Conservation (phyloP, 2,329 filamentous ascomycete genomes). For the Fusarium praegraminearum region DNA sequence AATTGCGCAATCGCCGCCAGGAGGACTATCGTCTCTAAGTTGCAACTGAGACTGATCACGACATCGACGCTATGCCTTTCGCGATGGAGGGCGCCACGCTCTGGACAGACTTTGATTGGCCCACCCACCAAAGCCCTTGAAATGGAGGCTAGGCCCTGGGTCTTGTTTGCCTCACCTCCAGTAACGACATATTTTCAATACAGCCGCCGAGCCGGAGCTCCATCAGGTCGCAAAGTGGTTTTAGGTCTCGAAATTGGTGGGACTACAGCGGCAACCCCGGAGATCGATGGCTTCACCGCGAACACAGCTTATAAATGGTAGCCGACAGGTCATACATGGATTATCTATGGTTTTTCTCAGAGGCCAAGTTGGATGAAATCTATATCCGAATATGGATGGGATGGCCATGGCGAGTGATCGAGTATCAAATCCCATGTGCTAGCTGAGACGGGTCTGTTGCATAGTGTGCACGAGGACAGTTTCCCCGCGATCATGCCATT, state of each 20-base stretch:
- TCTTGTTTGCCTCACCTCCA: slow-evolving; percentile 44
- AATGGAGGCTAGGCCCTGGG: slow-evolving; percentile 42
- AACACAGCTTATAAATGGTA: slow-evolving; percentile 30
- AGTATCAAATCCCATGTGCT: background rate
- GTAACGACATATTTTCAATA: slow-evolving; percentile 35
- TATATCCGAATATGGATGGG: slow-evolving; percentile 23
- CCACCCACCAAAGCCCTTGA: slow-evolving; percentile 33
- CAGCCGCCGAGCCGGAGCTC: slow-evolving; percentile 47
- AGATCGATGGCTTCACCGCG: slow-evolving; percentile 7
- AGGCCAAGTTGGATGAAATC: slow-evolving; percentile 17
- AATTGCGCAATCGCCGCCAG: slow-evolving; percentile 56
- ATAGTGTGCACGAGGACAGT: slow-evolving; percentile 36
- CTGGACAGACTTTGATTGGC: slow-evolving; percentile 53
- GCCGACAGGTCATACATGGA: background rate
- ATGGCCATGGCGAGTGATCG: slow-evolving; percentile 5
- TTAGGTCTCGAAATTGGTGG: slow-evolving; percentile 13
- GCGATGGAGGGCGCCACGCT: slow-evolving; percentile 52
- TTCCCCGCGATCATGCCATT: slow-evolving; percentile 47
- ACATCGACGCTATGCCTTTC: slow-evolving; percentile 66
- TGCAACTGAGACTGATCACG: slow-evolving; percentile 60
- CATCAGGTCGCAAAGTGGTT: slow-evolving; percentile 37
- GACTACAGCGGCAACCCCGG: slow-evolving; percentile 29
- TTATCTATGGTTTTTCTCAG: slow-evolving; percentile 25
- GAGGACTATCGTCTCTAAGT: slow-evolving; percentile 47
- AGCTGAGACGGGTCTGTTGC: slow-evolving; percentile 21